A percentile compares a stretch with the other conserved stretches of the same genome.
These are phyloP conservation scores for Triangularia verruculosa DNA, from an alignment of 2,329 filamentous ascomycete species.

Conservation along the genomic window DNA sequence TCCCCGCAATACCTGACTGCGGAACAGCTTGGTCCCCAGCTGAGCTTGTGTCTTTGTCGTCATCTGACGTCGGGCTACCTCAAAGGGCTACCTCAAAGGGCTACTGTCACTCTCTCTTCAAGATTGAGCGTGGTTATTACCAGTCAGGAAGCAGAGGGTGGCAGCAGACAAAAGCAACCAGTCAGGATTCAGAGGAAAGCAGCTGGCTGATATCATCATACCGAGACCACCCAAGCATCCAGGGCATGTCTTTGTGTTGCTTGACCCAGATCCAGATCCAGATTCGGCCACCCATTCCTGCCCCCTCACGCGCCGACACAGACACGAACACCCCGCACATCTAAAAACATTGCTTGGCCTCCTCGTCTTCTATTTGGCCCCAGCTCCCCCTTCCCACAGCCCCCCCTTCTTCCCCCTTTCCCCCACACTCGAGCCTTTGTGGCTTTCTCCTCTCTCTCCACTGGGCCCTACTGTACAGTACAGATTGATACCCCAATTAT, in stretches of 20 bases:
- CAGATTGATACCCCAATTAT: constrained; percentile 29
- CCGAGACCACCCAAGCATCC: background rate
- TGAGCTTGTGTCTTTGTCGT: background rate
- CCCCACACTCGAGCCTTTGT: constrained; percentile 26
- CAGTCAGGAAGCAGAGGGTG: background rate
- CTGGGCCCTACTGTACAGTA: constrained; percentile 5
- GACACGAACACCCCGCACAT: constrained; percentile 24
- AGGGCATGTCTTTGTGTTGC: constrained; percentile 25
- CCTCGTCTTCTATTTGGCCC: constrained; percentile 30
- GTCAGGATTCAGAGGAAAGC: background rate
- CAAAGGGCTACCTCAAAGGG: background rate
- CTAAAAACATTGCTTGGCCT: constrained; percentile 29
- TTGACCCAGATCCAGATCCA: constrained; percentile 9
- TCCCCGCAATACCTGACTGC: background rate
- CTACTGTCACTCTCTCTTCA: background rate
- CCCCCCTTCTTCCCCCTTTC: constrained; percentile 21
- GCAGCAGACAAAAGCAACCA: constrained; percentile 5
- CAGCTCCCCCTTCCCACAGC: constrained; percentile 15
- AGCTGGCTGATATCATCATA: background rate
- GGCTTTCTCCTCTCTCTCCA: constrained; percentile 19
- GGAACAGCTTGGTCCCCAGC: background rate
- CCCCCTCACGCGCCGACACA: background rate
- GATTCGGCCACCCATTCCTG: background rate
- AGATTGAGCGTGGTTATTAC: background rate
- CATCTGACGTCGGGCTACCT: background rate